Percentiles rank a stretch among this genome's conserved stretches.
Evolutionary conservation across 1,284 basidiomycete genomes (phyloP).

Genomic region (Ganoderma leucocontextum): DNA sequence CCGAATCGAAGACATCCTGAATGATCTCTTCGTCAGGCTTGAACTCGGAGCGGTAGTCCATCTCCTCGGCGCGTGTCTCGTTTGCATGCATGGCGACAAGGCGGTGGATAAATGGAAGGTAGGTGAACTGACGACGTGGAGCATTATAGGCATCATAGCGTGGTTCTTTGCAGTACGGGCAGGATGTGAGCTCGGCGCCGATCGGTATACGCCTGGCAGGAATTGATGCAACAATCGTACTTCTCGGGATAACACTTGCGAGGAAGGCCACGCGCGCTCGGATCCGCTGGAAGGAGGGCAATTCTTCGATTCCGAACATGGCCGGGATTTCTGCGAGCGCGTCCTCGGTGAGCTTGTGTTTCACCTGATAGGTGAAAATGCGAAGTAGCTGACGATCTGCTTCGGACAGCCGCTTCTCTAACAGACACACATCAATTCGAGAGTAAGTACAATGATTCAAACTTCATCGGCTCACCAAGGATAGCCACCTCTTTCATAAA

Average conservation of each 20-base stretch:
- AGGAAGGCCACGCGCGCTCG: constrained; percentile 32
- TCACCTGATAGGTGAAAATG: too few species aligned
- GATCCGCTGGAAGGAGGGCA: too few species aligned
- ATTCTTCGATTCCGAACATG: too few species aligned
- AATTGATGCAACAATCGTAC: constrained; percentile 46
- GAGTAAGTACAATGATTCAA: too few species aligned
- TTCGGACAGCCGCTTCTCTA: too few species aligned
- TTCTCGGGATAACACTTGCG: constrained; percentile 40
- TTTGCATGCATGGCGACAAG: constrained; percentile 26
- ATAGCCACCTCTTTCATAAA: too few species aligned
- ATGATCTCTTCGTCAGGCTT: constrained; percentile 19
- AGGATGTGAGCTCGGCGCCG: constrained; percentile 33
- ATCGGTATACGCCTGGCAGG: constrained; percentile 42
- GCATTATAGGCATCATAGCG: constrained; percentile 18
- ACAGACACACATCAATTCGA: too few species aligned
- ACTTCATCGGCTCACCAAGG: too few species aligned
- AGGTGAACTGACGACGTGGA: constrained; percentile 25
- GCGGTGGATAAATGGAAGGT: constrained; percentile 32
- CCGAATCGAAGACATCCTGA: constrained; percentile 34
- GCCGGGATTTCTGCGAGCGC: too few species aligned
- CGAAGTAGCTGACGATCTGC: too few species aligned
- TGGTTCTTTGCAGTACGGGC: constrained; percentile 37
- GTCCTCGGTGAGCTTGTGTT: too few species aligned
- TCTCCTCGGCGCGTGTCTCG: constrained; percentile 16
- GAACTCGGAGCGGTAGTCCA: constrained; percentile 35